A percentile compares a stretch with the other conserved stretches of the same genome.
Evolutionary conservation across 2,329 filamentous ascomycete genomes (phyloP).

Genomic region (Karstenula rhodostoma): DNA sequence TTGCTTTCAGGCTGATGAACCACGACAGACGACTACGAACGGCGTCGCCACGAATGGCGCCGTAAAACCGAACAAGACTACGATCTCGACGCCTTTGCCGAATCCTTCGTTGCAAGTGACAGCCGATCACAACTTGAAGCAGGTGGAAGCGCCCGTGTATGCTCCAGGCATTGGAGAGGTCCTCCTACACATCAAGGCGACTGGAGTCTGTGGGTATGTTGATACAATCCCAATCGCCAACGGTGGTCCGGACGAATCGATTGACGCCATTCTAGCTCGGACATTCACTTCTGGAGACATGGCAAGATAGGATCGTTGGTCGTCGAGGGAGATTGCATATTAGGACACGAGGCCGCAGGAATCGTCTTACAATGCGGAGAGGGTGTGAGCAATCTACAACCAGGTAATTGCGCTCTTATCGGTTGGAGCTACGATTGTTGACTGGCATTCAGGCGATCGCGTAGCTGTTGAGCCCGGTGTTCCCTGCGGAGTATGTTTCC

Average conservation of each 20-base stretch:
- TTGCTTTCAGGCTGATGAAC: neutral
- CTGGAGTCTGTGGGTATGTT: slow-evolving; percentile 68
- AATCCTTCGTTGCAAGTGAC: slow-evolving; percentile 69
- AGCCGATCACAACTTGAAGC: slow-evolving; percentile 66
- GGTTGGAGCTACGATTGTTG: neutral
- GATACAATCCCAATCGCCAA: too few species aligned
- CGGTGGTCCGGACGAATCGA: too few species aligned
- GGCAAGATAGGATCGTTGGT: slow-evolving; percentile 70
- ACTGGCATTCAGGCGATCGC: slow-evolving; percentile 59
- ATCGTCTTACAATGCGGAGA: slow-evolving; percentile 66
- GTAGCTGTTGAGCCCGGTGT: slow-evolving; percentile 74
- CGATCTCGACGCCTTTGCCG: slow-evolving; percentile 35
- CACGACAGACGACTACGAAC: slow-evolving; percentile 22
- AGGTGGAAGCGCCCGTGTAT: slow-evolving; percentile 65
- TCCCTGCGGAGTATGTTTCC: slow-evolving; percentile 67
- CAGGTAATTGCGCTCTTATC: slow-evolving; percentile 39
- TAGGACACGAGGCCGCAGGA: slow-evolving; percentile 72
- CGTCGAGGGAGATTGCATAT: slow-evolving; percentile 69
- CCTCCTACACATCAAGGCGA: slow-evolving; percentile 68
- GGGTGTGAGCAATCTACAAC: slow-evolving; percentile 61
- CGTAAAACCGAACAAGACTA: slow-evolving; percentile 18
- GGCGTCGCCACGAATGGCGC: slow-evolving; percentile 18
- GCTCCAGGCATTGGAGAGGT: slow-evolving; percentile 64
- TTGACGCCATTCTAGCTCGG: slow-evolving; percentile 57
- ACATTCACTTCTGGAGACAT: slow-evolving; percentile 73